Evolutionary conservation across 495 filamentous ascomycete genomes (phyloP).

Genomic region (Trichoderma erinaceum): DNA sequence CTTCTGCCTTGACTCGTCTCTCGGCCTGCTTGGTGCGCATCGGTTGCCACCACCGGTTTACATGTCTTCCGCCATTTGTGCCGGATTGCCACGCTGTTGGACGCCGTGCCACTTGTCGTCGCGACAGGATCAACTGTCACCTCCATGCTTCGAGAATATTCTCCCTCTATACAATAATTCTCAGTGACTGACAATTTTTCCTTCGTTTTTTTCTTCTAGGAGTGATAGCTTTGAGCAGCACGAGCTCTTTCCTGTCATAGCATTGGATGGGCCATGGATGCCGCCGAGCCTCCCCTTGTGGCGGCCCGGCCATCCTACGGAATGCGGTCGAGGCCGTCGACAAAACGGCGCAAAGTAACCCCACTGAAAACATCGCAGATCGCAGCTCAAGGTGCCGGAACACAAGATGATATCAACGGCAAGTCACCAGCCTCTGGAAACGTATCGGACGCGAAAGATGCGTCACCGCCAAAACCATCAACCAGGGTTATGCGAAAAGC

Average conservation of each 20-base stretch:
- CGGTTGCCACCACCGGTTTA: not conserved
- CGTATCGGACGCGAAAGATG: conserved; percentile 23
- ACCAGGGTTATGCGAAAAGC: not conserved
- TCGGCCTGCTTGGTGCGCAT: not conserved
- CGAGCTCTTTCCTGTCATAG: conserved; percentile 9
- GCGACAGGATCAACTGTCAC: not conserved
- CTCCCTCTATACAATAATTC: not conserved
- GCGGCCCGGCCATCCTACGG: conserved; percentile 4
- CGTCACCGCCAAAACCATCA: conserved; percentile 16
- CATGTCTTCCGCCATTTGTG: not conserved
- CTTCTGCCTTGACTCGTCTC: not conserved
- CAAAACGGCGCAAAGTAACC: not conserved
- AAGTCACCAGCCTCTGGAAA: not conserved
- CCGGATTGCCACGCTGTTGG: not conserved
- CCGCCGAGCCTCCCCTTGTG: conserved; percentile 1
- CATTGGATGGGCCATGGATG: conserved; percentile 14
- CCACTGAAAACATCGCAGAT: not conserved
- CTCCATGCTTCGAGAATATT: not conserved
- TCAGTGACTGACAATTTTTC: not conserved
- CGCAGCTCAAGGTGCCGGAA: not conserved
- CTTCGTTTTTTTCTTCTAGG: not conserved
- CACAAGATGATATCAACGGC: not conserved
- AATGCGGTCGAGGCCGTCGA: not conserved
- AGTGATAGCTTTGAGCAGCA: conserved; percentile 3
- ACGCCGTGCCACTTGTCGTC: not conserved